Conservation (phyloP, 495 filamentous ascomycete species). For the Daldinia bambusicola region DNA sequence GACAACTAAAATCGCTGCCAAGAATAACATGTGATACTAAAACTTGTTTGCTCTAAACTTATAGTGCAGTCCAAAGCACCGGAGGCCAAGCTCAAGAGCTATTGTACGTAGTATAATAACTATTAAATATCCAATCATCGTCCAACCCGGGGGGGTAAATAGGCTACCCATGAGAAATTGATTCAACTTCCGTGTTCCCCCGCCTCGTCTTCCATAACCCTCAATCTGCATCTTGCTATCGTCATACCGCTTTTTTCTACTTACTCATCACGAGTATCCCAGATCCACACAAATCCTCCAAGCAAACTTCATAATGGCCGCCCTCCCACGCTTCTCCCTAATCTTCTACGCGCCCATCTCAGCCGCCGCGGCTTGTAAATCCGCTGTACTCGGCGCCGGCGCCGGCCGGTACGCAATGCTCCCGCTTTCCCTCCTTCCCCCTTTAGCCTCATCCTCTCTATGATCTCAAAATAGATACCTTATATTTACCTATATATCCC, state of each 20-base stretch:
- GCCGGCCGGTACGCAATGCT: conserved; percentile 57
- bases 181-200: not conserved
- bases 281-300: no score
- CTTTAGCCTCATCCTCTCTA: no score
- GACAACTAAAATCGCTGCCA: no score
- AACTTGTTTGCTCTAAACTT: not conserved
- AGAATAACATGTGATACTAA: not conserved
- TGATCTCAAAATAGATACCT: no score
- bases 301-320: not conserved
- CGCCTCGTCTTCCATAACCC: not conserved
- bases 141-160: not conserved
- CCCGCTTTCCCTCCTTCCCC: no score
- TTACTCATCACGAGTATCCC: not conserved
- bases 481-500: no score
- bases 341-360: conserved; percentile 67
- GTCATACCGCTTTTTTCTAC: not conserved
- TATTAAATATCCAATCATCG: not conserved
- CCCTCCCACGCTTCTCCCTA: conserved; percentile 50
- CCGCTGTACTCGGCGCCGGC: conserved; percentile 71
- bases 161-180: not conserved
- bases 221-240: not conserved
- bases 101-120: no score
- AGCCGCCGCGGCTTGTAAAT: conserved; percentile 62
- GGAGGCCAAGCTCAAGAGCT: no score
- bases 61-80: not conserved